Base-by-base conservation (phyloP, 371 early-diverging fungal species). In the Blakeslea trispora region DNA sequence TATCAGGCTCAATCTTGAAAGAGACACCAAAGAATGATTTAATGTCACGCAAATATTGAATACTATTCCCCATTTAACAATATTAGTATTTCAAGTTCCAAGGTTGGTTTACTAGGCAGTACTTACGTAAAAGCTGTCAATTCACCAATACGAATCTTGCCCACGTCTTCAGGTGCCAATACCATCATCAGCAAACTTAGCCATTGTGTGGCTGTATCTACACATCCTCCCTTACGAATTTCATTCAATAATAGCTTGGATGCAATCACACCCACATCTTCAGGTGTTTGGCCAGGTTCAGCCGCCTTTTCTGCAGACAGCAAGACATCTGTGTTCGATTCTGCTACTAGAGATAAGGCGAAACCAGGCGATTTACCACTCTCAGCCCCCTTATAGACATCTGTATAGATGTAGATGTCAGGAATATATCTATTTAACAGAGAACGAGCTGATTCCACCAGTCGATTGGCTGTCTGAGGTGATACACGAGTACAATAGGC, bases 341-440 rank as follows among this genome's bases (percentile, higher is more conserved):
- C 97, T 5, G 96, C 97, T 8, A 97, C 95, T 46, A 98, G 69
- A 13, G 90, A 86, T 44, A 95, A 71, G 0, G 91, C 95, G 67
- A 94, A 98, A 10, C 97, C 98, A 10, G 98, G 96, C 10, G 93
- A 93, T 55, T 85, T 71, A 31, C 99, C 99, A 43, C 94, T 87
- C 56, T 98, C 97, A 18, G 87, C 90, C 21, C 97, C 96, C 66
- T 95, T 95, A 68, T 90, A 96, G 24, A 96, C 92, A 74, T 98
- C 98, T 11, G 97, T 94, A 68, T 95, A 95, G 52, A 99, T 88
- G 71, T 97, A 97, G 46, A 97, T 91, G 70, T 98, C 98, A 8
- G 95, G 95, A 45, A 97, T 91, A 69, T 87, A 93, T 55, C 88
- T 81, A 51, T 94, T 93, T 52, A 97, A 75, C 55, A 91, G 69